These are phyloP conservation scores for Pueraria montana DNA, from an alignment of 306 rosid species.

Conservation along the genomic window DNA sequence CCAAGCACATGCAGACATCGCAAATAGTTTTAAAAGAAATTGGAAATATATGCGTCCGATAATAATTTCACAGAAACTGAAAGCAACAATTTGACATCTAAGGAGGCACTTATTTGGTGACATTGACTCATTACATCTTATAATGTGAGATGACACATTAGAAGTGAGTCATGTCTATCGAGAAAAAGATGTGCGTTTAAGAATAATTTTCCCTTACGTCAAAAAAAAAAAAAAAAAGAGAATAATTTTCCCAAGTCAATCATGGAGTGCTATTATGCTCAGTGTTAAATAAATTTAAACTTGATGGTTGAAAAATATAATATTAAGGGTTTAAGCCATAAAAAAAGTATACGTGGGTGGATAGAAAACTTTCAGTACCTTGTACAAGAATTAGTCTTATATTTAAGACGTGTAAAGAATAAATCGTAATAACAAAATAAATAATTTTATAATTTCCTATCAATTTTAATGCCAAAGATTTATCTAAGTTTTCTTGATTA, in stretches of 20 bases:
- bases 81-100: slow-evolving; percentile 2
- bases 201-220: background rate
- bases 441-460: background rate
- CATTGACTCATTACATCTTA: background rate
- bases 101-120: slow-evolving; percentile 10
- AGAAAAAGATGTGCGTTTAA: background rate
- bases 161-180: background rate
- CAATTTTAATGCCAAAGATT: background rate
- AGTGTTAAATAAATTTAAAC: background rate
- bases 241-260: background rate
- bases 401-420: background rate
- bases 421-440: no score
- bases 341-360: background rate
- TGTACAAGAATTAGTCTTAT: background rate
- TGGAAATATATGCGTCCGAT: background rate
- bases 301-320: background rate
- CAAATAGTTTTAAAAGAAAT: background rate
- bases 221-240: no score
- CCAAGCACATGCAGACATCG: slow-evolving; percentile 1
- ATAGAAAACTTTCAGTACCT: background rate
- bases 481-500: background rate
- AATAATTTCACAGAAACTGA: background rate
- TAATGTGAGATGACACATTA: background rate
- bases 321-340: background rate
- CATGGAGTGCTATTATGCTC: background rate